Evolutionary conservation across 805 yeast genomes (phyloP).

Genomic region (Torulaspora indica): DNA sequence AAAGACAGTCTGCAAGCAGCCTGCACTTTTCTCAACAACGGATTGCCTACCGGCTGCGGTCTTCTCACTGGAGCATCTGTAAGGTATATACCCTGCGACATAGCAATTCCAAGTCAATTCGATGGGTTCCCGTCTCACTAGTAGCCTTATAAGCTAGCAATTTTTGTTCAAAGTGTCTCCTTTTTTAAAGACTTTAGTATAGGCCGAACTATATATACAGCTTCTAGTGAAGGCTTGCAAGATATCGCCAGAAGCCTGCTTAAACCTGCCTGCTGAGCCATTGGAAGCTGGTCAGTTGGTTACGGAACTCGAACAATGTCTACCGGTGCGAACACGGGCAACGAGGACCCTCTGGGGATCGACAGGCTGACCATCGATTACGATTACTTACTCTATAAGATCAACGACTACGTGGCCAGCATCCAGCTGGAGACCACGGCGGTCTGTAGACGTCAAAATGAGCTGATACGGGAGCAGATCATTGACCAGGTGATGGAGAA

Average conservation of each 20-base stretch:
- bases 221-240: not conserved
- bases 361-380: conserved; percentile 55
- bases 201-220: not conserved
- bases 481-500: conserved; percentile 36
- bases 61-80: conserved; percentile 35
- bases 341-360: conserved; percentile 56
- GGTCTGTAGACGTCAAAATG: conserved; percentile 26
- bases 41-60: conserved; percentile 29
- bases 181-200: conserved; percentile 3
- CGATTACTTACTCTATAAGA: conserved; percentile 61
- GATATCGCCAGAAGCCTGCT: not conserved
- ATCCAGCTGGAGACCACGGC: conserved; percentile 43
- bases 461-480: conserved; percentile 26
- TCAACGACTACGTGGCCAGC: conserved; percentile 50
- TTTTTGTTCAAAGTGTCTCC: conserved; percentile 6
- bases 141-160: not conserved
- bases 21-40: conserved; percentile 44
- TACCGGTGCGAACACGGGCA: conserved; percentile 3
- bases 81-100: conserved; percentile 34
- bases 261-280: not conserved
- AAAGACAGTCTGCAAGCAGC: conserved; percentile 85
- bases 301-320: no score
- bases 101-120: conserved; percentile 5
- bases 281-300: no score
- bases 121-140: not conserved